Evolutionary conservation across 495 filamentous ascomycete species (phyloP), one percentile per base, ranked within the genome.

Genomic region (Pseudomonodictys pantanalensis): DNA sequence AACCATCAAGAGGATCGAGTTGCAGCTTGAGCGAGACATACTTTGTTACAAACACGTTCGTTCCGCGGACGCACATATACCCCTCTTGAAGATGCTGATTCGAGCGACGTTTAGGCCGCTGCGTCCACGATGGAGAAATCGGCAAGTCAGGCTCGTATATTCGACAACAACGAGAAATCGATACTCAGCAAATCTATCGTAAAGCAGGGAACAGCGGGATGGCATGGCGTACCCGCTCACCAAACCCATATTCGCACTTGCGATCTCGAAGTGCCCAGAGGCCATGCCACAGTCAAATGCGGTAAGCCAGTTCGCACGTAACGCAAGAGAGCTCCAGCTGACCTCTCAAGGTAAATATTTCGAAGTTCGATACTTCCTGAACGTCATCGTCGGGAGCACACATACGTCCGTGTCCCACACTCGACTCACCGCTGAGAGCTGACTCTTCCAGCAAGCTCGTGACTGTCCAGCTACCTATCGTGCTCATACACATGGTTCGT

Each of bases 361-460:
- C 60, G 78, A 79, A 62, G 75, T 83, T 26, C 76, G 81, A 49
- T 81, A 74, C 66, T 80, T 81, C 53, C 66, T 83, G 28, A 81
- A 77, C 57, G 60, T 82, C 30, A 66, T 73, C 44, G 71, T 78
- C 25, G 67, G 73, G 20, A 69, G 72, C 38, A 64, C 72, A 32
- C 78, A 75, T 52, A 69, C 75, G 75, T 77, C 60, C 20, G 76
- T 70, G 9, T 11, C 35, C 33, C 41, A 22, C n/a, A 28, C 24
- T 12, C 26, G n/a, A 24, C 12, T 10, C 15, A 12, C 32, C 12
- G 50, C 12, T 30, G 8, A 6, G 49, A 26, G 45, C 48, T 69
- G 15, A 67, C 12, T 24, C 12, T 28, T 39, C 48, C 24, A 76
- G 72, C 51, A 82, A 76, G 57, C 67, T 74, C 18, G 70, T 83